Evolutionary conservation across 2,329 filamentous ascomycete genomes (phyloP).

Genomic region (Phyllosticta citrichinensis): DNA sequence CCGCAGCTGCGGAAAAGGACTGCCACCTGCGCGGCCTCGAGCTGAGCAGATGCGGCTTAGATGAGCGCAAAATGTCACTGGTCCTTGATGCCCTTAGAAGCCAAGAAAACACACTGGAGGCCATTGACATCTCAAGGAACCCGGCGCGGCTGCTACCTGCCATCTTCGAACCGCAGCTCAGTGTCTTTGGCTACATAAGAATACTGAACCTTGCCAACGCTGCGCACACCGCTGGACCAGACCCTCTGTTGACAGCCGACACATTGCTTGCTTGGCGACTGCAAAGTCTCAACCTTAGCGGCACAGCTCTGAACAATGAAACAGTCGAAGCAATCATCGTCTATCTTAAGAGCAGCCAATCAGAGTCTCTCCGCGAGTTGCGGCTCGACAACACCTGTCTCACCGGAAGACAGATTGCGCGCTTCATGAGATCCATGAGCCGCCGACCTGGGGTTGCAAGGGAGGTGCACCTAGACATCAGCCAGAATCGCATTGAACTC

Average conservation of each 20-base stretch:
- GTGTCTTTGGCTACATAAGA: slow-evolving; percentile 55
- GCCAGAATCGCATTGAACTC: slow-evolving; percentile 49
- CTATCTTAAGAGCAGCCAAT: slow-evolving; percentile 53
- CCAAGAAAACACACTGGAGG: slow-evolving; percentile 58
- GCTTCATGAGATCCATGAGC: slow-evolving; percentile 54
- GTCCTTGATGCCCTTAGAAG: slow-evolving; percentile 53
- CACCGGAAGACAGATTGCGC: slow-evolving; percentile 54
- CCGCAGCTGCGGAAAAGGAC: slow-evolving; percentile 54
- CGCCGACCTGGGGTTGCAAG: slow-evolving; percentile 39
- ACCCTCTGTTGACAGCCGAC: slow-evolving; percentile 55
- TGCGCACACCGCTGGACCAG: slow-evolving; percentile 50
- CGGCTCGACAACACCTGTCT: slow-evolving; percentile 57
- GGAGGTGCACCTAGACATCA: slow-evolving; percentile 56
- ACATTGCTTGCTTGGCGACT: slow-evolving; percentile 57
- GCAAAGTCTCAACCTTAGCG: slow-evolving; percentile 55
- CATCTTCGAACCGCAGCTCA: slow-evolving; percentile 56
- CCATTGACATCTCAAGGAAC: slow-evolving; percentile 57
- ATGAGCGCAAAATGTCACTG: slow-evolving; percentile 48
- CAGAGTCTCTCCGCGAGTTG: slow-evolving; percentile 50
- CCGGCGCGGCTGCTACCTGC: slow-evolving; percentile 54
- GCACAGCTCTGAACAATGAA: slow-evolving; percentile 50
- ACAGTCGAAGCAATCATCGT: slow-evolving; percentile 56
- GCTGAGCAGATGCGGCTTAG: slow-evolving; percentile 52
- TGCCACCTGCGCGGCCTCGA: slow-evolving; percentile 60
- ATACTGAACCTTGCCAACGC: slow-evolving; percentile 58